Evolutionary conservation across 768 basidiomycete species (phyloP).

Genomic region (Rhodotorula sphaerocarpa): DNA sequence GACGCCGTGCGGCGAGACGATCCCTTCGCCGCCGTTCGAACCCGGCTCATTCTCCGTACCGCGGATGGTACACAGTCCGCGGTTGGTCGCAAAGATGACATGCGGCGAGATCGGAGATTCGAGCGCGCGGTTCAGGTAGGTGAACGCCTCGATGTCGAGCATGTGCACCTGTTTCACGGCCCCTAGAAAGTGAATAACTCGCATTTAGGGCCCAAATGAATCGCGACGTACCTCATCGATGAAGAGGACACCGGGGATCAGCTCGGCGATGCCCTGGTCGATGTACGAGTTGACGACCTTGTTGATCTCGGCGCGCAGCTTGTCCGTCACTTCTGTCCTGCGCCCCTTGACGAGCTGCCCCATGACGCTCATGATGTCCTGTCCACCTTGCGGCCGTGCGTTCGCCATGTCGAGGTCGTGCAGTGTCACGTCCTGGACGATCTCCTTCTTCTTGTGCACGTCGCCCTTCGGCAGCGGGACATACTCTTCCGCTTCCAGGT

Average conservation of each 20-base stretch:
- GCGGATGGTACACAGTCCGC: slow-evolving; percentile 82
- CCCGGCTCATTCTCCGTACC: slow-evolving; percentile 58
- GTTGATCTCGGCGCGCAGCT: slow-evolving; percentile 88
- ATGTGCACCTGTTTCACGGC: slow-evolving; percentile 73
- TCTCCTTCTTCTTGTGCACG: slow-evolving; percentile 89
- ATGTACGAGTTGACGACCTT: slow-evolving; percentile 96
- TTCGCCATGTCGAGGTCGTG: slow-evolving; percentile 95
- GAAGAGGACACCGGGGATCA: slow-evolving; percentile 95
- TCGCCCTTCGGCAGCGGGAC: slow-evolving; percentile 95
- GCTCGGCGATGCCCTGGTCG: slow-evolving; percentile 95
- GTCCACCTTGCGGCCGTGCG: slow-evolving; percentile 82
- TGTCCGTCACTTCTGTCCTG: slow-evolving; percentile 93
- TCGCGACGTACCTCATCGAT: slow-evolving; percentile 96
- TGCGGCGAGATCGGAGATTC: slow-evolving; percentile 97
- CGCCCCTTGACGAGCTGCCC: slow-evolving; percentile 76
- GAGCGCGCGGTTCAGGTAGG: slow-evolving; percentile 88
- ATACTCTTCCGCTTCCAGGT: slow-evolving; percentile 96
- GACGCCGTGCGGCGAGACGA: slow-evolving; percentile 83
- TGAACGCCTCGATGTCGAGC: slow-evolving; percentile 99
- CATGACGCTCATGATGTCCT: slow-evolving; percentile 99
- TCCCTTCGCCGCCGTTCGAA: slow-evolving; percentile 50
- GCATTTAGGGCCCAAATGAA: too few relatives aligned
- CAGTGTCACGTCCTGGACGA: slow-evolving; percentile 88
- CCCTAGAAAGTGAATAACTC: not conserved
- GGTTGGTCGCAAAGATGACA: slow-evolving; percentile 91